Base-by-base conservation (phyloP, 345 rosid genomes). In the Rhodamnia rubescens region DNA sequence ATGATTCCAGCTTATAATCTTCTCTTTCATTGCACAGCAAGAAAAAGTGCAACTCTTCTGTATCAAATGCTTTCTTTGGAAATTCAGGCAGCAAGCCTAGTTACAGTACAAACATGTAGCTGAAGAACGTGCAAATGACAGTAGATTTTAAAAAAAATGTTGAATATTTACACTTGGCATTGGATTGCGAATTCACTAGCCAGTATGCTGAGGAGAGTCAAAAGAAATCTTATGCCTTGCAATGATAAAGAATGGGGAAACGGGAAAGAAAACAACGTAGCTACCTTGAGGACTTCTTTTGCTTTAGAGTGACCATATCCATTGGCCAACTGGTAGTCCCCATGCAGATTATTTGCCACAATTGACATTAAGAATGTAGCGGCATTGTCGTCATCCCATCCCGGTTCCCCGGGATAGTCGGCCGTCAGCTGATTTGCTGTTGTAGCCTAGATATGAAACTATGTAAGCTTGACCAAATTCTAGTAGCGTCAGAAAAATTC, bases 301-400 rank as follows among this genome's bases (percentile, higher is more conserved):
- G 96, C 98, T 74, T 88, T 90, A 26, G 83, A 83, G 78, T 87
- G 90, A 83, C 93, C 95, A 83, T 92, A 92, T 80, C 95, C 98
- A 61, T 94, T 94, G 55, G 93, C 93, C 11, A 93, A 93, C 87
- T 94, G 98, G 89, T 90, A 92, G 90, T 94, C 98, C 83, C 98
- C 98, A 64, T 92, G 94, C 90, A 93, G 91, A 88, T 92, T 89
- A 85, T 94, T 94, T 69, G 89, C 93, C 75, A 88, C 87, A 69
- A 94, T 90, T 53, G 78, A 84, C 95, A 93, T 92, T 82, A 90
- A 92, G 87, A 93, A 94, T 29, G 95, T 94, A 83, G 95, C 97
- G 3, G 91, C 89, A 83, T 93, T 93, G 85, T 93, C 92, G 61
- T 93, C 93, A 82, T 93, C 91, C 95, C 97, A 93, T 85, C 91